Evolutionary conservation across 208 protist genomes (phyloP).

Genomic region (Trypanosoma vivax): DNA sequence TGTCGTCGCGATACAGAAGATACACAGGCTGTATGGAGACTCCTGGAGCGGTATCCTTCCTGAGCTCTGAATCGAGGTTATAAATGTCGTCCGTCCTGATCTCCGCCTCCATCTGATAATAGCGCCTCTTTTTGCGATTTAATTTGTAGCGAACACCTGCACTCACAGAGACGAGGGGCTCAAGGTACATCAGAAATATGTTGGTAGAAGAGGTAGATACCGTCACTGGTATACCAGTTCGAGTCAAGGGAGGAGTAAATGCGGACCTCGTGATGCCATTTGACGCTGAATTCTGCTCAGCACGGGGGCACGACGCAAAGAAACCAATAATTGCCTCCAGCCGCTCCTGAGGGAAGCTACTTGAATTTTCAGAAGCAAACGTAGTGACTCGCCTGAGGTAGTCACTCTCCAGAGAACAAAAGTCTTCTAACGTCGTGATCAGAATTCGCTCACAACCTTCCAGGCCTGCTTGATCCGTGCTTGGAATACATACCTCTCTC

Average conservation of each 20-base stretch:
- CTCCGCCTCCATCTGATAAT: conserved; percentile 68
- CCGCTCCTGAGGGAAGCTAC: not conserved
- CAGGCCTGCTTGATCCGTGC: not conserved
- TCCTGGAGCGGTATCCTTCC: conserved; percentile 30
- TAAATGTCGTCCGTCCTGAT: not conserved
- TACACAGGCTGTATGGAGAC: conserved; percentile 38
- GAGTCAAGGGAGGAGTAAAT: not conserved
- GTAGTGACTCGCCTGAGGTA: conserved; percentile 10
- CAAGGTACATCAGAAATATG: conserved; percentile 36
- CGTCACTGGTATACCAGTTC: not conserved
- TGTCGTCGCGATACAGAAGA: conserved; percentile 42
- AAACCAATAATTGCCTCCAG: conserved; percentile 16
- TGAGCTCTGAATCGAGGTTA: not conserved
- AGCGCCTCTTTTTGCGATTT: conserved; percentile 52
- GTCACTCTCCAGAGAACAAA: conserved; percentile 9
- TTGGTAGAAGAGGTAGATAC: conserved; percentile 13
- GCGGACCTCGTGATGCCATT: not conserved
- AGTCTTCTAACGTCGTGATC: conserved; percentile 15
- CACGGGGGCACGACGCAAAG: conserved; percentile 1
- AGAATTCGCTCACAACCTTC: conserved; percentile 2
- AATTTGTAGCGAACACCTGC: conserved; percentile 33
- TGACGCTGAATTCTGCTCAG: not conserved
- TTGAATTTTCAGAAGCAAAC: conserved; percentile 16
- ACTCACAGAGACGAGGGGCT: conserved; percentile 32
- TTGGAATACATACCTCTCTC: not conserved